A percentile compares a stretch with the other conserved stretches of the same genome.
phyloP scores from a whole-genome alignment of 805 yeast species.

The Candida nonsorbophila region DNA sequence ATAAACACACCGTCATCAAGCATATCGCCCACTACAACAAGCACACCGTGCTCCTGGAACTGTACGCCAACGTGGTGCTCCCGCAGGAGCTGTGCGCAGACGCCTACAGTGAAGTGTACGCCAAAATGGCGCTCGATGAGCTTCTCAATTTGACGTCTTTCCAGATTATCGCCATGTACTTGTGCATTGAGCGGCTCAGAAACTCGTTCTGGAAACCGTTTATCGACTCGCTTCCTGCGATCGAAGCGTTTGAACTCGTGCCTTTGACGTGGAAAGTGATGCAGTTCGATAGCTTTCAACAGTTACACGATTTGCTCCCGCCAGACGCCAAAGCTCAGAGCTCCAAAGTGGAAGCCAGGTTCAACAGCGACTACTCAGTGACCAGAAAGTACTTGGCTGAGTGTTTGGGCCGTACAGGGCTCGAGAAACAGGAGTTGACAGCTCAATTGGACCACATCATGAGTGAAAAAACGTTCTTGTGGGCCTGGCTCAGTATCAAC shows the following conservation, averaged over 20 bases:
- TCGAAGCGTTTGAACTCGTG: conserved; percentile 45
- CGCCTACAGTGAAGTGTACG: conserved; percentile 25
- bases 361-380: conserved; percentile 39
- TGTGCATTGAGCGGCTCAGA: conserved; percentile 41
- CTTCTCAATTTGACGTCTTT: conserved; percentile 48
- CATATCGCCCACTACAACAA: conserved; percentile 41
- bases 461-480: conserved; percentile 32
- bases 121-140: conserved; percentile 20
- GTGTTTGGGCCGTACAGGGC: background rate
- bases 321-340: conserved; percentile 33
- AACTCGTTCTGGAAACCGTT: conserved; percentile 61
- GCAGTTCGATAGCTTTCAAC: conserved; percentile 16
- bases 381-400: conserved; percentile 26
- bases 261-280: conserved; percentile 61
- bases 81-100: conserved; percentile 20
- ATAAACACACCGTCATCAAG: conserved; percentile 44
- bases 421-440: conserved; percentile 1
- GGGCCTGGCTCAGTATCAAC: conserved; percentile 86
- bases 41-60: conserved; percentile 18
- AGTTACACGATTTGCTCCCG: conserved; percentile 41
- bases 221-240: conserved; percentile 55
- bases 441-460: background rate
- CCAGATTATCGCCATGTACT: conserved; percentile 51
- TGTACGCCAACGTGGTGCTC: conserved; percentile 13
- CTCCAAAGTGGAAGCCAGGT: conserved; percentile 35